Evolutionary conservation across 306 rosid genomes (phyloP).

Genomic region (Leucaena leucocephala): DNA sequence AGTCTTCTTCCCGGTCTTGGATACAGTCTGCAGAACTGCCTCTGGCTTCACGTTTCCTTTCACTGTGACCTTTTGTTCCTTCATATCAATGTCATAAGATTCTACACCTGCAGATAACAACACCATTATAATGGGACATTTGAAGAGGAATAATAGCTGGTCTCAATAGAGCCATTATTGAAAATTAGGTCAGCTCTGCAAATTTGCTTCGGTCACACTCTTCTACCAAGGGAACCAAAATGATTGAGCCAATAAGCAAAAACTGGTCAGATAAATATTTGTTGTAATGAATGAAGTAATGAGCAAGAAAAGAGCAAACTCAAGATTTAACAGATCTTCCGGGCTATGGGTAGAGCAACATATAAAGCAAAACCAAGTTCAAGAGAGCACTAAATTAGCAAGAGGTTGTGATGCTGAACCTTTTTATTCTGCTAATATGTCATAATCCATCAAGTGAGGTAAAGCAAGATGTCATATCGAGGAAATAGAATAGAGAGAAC

Average conservation of each 20-base stretch:
- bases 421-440: neutral
- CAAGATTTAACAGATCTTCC: constrained; percentile 1
- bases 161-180: neutral
- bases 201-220: neutral
- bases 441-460: constrained; percentile 7
- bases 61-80: constrained; percentile 94
- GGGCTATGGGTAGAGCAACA: neutral
- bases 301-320: constrained; percentile 11
- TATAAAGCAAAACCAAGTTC: neutral
- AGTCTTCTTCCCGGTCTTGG: constrained; percentile 96
- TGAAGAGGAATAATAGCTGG: neutral
- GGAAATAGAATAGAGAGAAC: neutral
- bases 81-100: constrained; percentile 78
- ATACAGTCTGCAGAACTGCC: constrained; percentile 77
- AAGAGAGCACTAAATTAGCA: constrained; percentile 6
- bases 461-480: neutral
- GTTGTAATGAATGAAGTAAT: neutral
- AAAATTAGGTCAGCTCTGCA: neutral
- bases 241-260: neutral
- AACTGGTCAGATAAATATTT: neutral
- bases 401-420: constrained; percentile 18
- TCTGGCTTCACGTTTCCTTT: constrained; percentile 75
- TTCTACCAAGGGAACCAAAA: neutral
- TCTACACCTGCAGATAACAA: constrained; percentile 71
- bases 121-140: neutral